Conservation (phyloP, 495 filamentous ascomycete genomes). For the Articulospora tetracladia region DNA sequence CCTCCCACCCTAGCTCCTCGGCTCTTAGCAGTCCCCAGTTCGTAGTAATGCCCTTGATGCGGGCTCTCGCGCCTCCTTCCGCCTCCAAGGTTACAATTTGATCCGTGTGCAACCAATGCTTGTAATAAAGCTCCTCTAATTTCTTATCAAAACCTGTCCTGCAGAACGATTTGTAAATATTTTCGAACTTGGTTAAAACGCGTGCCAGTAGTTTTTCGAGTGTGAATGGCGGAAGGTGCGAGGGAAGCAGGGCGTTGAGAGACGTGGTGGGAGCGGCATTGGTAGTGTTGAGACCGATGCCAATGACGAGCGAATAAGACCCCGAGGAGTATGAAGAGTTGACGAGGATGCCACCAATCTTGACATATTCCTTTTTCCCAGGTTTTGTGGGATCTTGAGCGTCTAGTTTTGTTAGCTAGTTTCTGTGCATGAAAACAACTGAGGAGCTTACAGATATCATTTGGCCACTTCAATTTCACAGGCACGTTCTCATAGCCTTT, state of each 20-base stretch:
- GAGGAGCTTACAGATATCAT: slow-evolving; percentile 67
- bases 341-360: slow-evolving; percentile 91
- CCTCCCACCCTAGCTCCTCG: slow-evolving; percentile 73
- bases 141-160: slow-evolving; percentile 64
- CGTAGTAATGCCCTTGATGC: slow-evolving; percentile 83
- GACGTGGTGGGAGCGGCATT: slow-evolving; percentile 87
- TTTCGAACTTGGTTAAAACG: slow-evolving; percentile 76
- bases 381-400: slow-evolving; percentile 67
- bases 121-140: slow-evolving; percentile 79
- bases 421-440: slow-evolving; percentile 3
- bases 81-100: slow-evolving; percentile 88
- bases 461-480: slow-evolving; percentile 94
- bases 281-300: slow-evolving; percentile 84
- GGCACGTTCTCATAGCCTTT: slow-evolving; percentile 68
- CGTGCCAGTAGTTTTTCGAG: slow-evolving; percentile 82
- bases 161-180: slow-evolving; percentile 70
- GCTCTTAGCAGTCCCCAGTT: slow-evolving; percentile 84
- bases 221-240: slow-evolving; percentile 53
- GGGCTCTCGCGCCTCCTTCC: slow-evolving; percentile 70
- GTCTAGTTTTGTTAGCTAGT: slow-evolving; percentile 37
- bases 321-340: slow-evolving; percentile 77
- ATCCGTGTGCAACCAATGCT: slow-evolving; percentile 82
- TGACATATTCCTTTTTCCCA: slow-evolving; percentile 64
- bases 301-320: slow-evolving; percentile 82
- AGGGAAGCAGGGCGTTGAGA: slow-evolving; percentile 64